Base-by-base conservation (phyloP, 1,284 basidiomycete genomes). In the Puccinia brachypodii region DNA sequence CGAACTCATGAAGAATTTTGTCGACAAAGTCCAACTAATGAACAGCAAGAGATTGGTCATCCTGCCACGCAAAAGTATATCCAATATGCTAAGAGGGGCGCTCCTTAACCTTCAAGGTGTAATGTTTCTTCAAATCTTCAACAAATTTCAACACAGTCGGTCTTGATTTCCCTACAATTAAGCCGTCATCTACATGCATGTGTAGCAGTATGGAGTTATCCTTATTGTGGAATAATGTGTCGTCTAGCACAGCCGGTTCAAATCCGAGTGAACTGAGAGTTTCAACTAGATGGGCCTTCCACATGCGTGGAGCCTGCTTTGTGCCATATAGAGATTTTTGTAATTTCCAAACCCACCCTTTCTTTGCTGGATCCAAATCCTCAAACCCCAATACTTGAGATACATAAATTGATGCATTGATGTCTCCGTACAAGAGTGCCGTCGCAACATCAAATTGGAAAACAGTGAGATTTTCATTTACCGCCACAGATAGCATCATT, bases 381-480 rank as follows among this genome's bases (percentile, higher is more conserved):
- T 76, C 38, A 42, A 60, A 76, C 31, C 74, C 74, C 4, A 38
- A 19, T 16, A 76, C 74, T 42, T 76, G 74, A 16, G 42, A 31
- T 9, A 40, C 31, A 40, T 76, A 76, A 16, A 76, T 58, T 19
- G 31, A 22, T 58, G 50, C 56, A 22, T 58, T 40, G 16, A 76
- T 76, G 6, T 60, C 33, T 9, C 74, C 74, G 36, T 76, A 38
- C 1, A 76, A 38, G 38, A 62, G 64, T 7, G 74, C 74, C 28
- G 74, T 76, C 25, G 16, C 36, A 25, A 76, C 58, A 40, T 76
- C 74, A 40, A 76, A 76, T 76, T 76, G 74, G 28, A 22, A 40
- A 11, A 76, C 40, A 19, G 2, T 2, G 22, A 58, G 56, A n/a
- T 58, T 58, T 58, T 58, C 33, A 36, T 62, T 62, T 13, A 62